Base-by-base conservation (phyloP, 1,284 basidiomycete genomes). In the Rugosomyces carneus region DNA sequence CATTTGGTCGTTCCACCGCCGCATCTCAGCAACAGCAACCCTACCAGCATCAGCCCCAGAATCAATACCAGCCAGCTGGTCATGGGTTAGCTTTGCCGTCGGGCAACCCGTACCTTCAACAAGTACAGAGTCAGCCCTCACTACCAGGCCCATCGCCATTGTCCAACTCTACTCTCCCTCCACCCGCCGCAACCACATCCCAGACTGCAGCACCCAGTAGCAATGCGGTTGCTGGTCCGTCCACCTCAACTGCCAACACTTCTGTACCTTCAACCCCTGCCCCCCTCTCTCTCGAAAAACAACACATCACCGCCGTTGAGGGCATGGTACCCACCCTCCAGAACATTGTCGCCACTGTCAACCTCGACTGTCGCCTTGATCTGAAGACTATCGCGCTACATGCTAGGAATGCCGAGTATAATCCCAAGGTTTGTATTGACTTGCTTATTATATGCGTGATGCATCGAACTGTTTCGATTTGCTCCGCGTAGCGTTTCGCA, bases 311-410 rank as follows among this genome's bases (percentile, higher is more conserved):
- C 18, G 90, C 90, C 39, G 93, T 95, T 20, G 89, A 94, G 65
- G 93, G 93, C 46, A 91, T 95, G 57, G 93, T 95, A 3, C 93
- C 93, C 27, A 95, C 92, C 4, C 76, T 96, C 44, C 93, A 95
- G 76, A 99, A 99, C 71, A 99, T 99, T 55, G 95, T 99, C 57
- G 95, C 96, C 8, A 99, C 96, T 11, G 96, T 99, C 67, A 99
- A 99, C 63, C 80, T 99, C 39, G 95, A 98, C 66, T 97, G 93
- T 56, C 83, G 94, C 32, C 75, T 99, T 48, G 96, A 99, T 65
- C 72, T 99, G 51, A 99, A 99, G 80, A 99, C 96, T 42, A 99
- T 99, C 54, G 95, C 95, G 15, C 70, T 99, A 52, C 96, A 99
- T 59, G 96, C 96, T 0, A 80, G 96, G 53, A 99, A 99, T 67